Base-by-base conservation (phyloP, 2,329 filamentous ascomycete species). In the Aspergillus pseudoviridinutans region DNA sequence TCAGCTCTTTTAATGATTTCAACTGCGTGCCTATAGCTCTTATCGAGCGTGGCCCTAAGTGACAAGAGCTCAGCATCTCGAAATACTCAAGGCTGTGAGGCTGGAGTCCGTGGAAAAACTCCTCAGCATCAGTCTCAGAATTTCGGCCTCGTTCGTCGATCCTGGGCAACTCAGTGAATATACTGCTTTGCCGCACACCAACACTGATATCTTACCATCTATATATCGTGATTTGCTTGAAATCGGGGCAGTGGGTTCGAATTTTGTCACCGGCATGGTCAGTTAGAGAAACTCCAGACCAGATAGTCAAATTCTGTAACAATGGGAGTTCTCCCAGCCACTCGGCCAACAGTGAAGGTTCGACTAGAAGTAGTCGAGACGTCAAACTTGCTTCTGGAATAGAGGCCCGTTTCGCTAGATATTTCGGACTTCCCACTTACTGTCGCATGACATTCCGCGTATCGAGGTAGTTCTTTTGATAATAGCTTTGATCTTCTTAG, bases 251-350 rank as follows among this genome's bases (percentile, higher is more conserved):
- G 62, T 82, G 76, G 25, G 79, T 68, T 25, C 79, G 76, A 50
- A 91, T 82, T 3, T 83, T 79, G 12, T 75, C 73, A 32, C 82
- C 81, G 1, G 81, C 78, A 55, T 82, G 79, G 52, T 82, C 75
- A 44, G 79, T 80, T 1, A 91, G 77, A 9, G 83, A 79, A 42
- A 79, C 80, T 3, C 86, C 87, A 60, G 87, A 83, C 69, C 80
- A 85, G 1, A 90, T 74, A 17, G 83, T 81, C 35, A 91, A 76
- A 1, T 78, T 80, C 55, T 78, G 81, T 8, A 92, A 74, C 27
- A 82, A 79, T 1, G 83, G 78, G 27, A 90, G 72, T 32, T 81
- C 77, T 12, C 83, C 78, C 14, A 84, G 78, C 87, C 87, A 90
- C 28, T 71, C 74, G 0, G 82, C 75, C 4, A 91, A 74, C 4